phyloP scores from a whole-genome alignment of 2,329 filamentous ascomycete species.

The Apiospora saccharicola region DNA sequence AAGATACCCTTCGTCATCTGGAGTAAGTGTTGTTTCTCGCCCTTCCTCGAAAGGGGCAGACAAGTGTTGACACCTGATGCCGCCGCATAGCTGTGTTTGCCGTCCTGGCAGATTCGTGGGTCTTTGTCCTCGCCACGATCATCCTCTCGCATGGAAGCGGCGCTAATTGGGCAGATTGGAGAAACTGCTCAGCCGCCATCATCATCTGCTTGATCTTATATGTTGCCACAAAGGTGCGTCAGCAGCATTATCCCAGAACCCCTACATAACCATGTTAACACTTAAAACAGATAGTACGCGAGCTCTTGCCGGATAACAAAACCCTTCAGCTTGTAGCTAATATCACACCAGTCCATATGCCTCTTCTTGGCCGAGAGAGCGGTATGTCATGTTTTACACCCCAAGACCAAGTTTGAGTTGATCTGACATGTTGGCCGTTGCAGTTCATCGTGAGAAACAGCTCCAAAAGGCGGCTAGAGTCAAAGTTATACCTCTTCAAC shows the following conservation, averaged over 20 bases:
- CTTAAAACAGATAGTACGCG: background rate
- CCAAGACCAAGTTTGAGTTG: background rate
- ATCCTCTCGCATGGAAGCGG: constrained; percentile 65
- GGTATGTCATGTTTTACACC: constrained; percentile 45
- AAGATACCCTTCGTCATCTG: constrained; percentile 52
- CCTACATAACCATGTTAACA: constrained; percentile 33
- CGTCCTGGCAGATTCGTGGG: constrained; percentile 66
- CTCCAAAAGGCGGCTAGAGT: constrained; percentile 58
- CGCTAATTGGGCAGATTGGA: constrained; percentile 54
- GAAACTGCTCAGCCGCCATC: constrained; percentile 64
- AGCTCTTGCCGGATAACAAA: background rate
- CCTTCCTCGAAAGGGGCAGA: background rate
- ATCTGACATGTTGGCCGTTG: constrained; percentile 25
- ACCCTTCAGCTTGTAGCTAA: background rate
- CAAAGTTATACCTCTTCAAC: constrained; percentile 68
- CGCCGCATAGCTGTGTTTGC: constrained; percentile 60
- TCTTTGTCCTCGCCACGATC: constrained; percentile 65
- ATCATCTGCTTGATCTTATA: constrained; percentile 68
- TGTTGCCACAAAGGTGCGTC: constrained; percentile 65
- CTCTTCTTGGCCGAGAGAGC: constrained; percentile 71
- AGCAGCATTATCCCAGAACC: constrained; percentile 37
- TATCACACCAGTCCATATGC: constrained; percentile 60
- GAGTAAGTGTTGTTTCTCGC: constrained; percentile 44
- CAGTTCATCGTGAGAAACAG: constrained; percentile 65
- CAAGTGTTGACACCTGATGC: background rate